Evolutionary conservation across 176 grass and related monocot species (phyloP).

Genomic region (Metroxylon sagu): DNA sequence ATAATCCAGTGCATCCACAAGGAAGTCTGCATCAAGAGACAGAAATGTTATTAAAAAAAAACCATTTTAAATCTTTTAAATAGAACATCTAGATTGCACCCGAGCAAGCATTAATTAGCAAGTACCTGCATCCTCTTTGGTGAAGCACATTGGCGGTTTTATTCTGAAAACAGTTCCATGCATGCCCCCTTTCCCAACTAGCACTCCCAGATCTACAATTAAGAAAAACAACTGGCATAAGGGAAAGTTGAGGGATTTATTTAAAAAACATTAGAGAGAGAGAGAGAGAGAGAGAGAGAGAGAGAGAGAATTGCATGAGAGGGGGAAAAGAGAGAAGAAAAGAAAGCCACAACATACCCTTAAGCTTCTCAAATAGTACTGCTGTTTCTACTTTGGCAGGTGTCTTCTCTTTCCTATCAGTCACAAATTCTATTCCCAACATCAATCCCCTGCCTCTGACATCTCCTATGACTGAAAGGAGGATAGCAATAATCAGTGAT

Average conservation of each 20-base stretch:
- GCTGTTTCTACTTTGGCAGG: constrained; percentile 75
- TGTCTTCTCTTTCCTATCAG: constrained; percentile 71
- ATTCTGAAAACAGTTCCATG: constrained; percentile 91
- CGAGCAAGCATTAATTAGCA: not conserved
- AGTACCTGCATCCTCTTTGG: constrained; percentile 75
- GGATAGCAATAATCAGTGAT: not conserved
- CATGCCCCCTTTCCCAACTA: constrained; percentile 82
- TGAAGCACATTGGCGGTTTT: constrained; percentile 98
- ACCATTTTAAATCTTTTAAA: too few relatives aligned
- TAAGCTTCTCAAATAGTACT: constrained; percentile 86
- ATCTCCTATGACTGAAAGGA: constrained; percentile 79
- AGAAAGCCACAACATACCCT: constrained; percentile 28
- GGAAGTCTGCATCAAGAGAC: constrained; percentile 48
- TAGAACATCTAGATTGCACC: too few relatives aligned
- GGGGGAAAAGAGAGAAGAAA: constrained; percentile 3
- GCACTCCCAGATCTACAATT: constrained; percentile 60
- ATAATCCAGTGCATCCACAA: constrained; percentile 79
- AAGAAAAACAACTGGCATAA: not conserved
- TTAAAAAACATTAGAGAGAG: not conserved
- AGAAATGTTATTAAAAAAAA: not conserved
- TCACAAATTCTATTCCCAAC: constrained; percentile 90
- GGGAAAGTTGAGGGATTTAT: not conserved
- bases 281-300: not conserved
- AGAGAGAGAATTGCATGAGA: not conserved
- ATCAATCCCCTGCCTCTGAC: constrained; percentile 96